Evolutionary conservation across 2,329 filamentous ascomycete genomes (phyloP).

Genomic region (Pseudocercospora vitis): DNA sequence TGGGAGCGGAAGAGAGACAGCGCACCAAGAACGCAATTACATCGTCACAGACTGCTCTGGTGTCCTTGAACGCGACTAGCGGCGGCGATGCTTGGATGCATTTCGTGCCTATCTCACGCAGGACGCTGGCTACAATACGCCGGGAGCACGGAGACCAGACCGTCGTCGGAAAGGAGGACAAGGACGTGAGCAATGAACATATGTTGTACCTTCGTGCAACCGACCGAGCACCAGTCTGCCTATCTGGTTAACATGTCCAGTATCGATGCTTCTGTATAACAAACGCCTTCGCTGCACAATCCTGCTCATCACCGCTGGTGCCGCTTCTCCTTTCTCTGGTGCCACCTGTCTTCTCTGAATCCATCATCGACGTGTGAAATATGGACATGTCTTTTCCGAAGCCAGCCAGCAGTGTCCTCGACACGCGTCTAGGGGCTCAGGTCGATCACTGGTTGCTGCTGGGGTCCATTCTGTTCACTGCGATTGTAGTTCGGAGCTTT

Average conservation of each 20-base stretch:
- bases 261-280: background rate
- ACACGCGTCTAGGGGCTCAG: too few species aligned
- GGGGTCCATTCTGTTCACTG: background rate
- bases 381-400: too few species aligned
- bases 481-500: background rate
- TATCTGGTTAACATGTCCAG: background rate
- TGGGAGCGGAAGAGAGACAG: background rate
- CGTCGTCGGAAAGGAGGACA: too few species aligned
- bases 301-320: background rate
- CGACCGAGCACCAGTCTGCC: background rate
- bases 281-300: background rate
- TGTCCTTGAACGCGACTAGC: too few species aligned
- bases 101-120: background rate
- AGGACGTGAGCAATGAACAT: background rate
- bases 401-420: too few species aligned
- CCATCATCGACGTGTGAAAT: too few species aligned
- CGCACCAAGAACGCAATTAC: background rate
- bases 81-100: too few species aligned
- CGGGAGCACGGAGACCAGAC: background rate
- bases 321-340: background rate
- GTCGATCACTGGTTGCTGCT: background rate
- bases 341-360: too few species aligned
- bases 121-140: too few species aligned
- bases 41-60: too few species aligned
- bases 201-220: background rate